Base-by-base conservation (phyloP, 116 monocot species). In the Posidonia oceanica region DNA sequence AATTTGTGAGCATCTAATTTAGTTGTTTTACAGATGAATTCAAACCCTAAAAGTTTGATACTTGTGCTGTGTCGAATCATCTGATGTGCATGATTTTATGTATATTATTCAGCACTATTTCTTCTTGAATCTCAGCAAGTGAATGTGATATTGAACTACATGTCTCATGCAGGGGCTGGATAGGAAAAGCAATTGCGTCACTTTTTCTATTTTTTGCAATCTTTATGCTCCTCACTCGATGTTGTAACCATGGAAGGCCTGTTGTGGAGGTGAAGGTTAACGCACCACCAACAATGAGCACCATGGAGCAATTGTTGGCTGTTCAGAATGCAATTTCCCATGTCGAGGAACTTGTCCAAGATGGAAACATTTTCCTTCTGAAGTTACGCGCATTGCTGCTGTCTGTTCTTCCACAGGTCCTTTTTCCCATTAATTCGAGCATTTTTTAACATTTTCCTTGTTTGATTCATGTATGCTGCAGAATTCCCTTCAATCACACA, bases 221-320 rank as follows among this genome's bases (percentile, higher is more conserved):
- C 23, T 98, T 93, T 60, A 85, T 98, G 80, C 67, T 85, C 52
- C 53, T 89, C n/a, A 87, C 87, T 36, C 78, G 84, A 80, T 81
- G 64, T 48, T 85, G 59, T 75, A 86, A 76, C 70, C 82, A 76
- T 76, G 93, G 87, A 39, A 82, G 75, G 63, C 66, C 80, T n/a
- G 72, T 90, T 16, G 81, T 77, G 63, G 76, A 80, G 64, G 37
- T 98, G 1, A 85, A 85, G 61, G 93, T 98, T 55, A 69, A 15
- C 69, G 87, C 82, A 42, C 98, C 98, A 52, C 90, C 88, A 39
- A 41, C 90, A 54, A 88, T 90, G 98, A 98, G 79, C 75, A 90
- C 98, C 17, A 79, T 93, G 93, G 93, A 98, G 69, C 93, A 98
- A 72, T 88, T 98, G 53, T 69, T 98, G 61, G 90, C 93, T 67